These are phyloP conservation scores for Aspergillus sp. DNA, from an alignment of 2,329 filamentous ascomycete species.

Conservation along the genomic window DNA sequence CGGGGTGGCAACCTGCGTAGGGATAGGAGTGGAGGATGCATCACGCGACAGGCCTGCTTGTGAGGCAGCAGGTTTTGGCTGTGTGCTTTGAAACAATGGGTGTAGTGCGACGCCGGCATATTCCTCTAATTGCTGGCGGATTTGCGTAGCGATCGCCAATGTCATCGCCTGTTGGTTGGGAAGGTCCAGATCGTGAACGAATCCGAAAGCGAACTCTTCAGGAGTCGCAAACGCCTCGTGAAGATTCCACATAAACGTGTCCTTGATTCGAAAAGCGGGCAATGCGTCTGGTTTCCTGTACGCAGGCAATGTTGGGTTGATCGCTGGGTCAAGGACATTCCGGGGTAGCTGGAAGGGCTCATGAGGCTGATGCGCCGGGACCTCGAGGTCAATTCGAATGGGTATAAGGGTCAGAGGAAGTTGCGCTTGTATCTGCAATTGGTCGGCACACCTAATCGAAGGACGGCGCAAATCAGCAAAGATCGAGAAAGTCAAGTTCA, in stretches of 20 bases:
- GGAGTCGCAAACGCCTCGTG: conserved; percentile 93
- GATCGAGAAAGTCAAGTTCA: conserved; percentile 8
- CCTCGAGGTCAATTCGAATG: conserved; percentile 93
- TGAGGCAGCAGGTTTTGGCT: conserved; percentile 26
- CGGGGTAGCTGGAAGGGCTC: conserved; percentile 49
- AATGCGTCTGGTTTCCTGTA: conserved; percentile 79
- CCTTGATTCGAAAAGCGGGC: conserved; percentile 82
- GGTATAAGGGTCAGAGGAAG: conserved; percentile 89
- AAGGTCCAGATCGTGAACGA: conserved; percentile 91
- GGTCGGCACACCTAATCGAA: conserved; percentile 51
- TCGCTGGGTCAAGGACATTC: conserved; percentile 38
- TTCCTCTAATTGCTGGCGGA: conserved; percentile 91
- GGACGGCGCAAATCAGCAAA: conserved; percentile 13
- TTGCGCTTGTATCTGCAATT: conserved; percentile 65
- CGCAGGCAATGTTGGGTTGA: conserved; percentile 69
- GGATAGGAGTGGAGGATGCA: conserved; percentile 54
- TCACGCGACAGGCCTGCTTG: conserved; percentile 49
- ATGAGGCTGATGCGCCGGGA: conserved; percentile 64
- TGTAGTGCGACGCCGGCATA: conserved; percentile 93
- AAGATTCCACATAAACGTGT: conserved; percentile 97
- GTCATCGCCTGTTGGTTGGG: conserved; percentile 71
- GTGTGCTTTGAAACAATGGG: conserved; percentile 72
- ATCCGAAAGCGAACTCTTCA: conserved; percentile 86
- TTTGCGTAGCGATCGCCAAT: conserved; percentile 85
- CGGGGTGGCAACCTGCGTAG: conserved; percentile 56